Evolutionary conservation across 768 basidiomycete genomes (phyloP).

Genomic region (Kwoniella europaea): DNA sequence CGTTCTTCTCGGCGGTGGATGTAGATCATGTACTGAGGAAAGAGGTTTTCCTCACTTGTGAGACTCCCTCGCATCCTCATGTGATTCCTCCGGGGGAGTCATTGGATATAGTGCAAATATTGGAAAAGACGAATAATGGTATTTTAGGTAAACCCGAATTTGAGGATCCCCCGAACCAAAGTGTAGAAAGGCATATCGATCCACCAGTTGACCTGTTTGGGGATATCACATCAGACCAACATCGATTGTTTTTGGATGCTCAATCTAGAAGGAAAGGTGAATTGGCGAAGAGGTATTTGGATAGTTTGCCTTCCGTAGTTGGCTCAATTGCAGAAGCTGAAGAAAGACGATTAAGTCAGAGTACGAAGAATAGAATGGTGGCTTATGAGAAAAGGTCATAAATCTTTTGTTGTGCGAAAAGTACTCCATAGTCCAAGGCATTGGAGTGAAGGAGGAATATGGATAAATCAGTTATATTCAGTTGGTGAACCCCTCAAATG

Average conservation of each 20-base stretch:
- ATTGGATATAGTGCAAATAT: slow-evolving; percentile 69
- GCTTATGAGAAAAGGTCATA: neutral
- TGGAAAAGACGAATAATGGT: slow-evolving; percentile 71
- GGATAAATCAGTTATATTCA: neutral
- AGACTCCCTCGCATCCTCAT: slow-evolving; percentile 85
- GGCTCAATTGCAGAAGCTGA: slow-evolving; percentile 3
- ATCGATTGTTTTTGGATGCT: slow-evolving; percentile 27
- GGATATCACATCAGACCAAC: slow-evolving; percentile 17
- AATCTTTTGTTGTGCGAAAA: neutral
- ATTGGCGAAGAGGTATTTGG: slow-evolving; percentile 26
- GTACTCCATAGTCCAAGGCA: neutral
- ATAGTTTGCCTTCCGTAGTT: slow-evolving; percentile 6
- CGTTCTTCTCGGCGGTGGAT: slow-evolving; percentile 97
- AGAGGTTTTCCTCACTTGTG: slow-evolving; percentile 93
- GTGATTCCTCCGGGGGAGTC: slow-evolving; percentile 88
- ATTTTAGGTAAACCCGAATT: slow-evolving; percentile 18
- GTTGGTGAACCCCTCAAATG: too few relatives aligned
- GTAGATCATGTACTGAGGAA: slow-evolving; percentile 88
- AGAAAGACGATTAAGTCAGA: neutral
- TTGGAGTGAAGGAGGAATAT: neutral
- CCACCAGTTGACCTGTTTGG: slow-evolving; percentile 19
- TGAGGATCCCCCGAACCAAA: neutral
- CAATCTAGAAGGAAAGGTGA: slow-evolving; percentile 14
- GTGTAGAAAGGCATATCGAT: neutral
- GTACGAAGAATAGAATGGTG: neutral